Conservation (phyloP, 371 early-diverging fungal species). For the Apophysomyces elegans region DNA sequence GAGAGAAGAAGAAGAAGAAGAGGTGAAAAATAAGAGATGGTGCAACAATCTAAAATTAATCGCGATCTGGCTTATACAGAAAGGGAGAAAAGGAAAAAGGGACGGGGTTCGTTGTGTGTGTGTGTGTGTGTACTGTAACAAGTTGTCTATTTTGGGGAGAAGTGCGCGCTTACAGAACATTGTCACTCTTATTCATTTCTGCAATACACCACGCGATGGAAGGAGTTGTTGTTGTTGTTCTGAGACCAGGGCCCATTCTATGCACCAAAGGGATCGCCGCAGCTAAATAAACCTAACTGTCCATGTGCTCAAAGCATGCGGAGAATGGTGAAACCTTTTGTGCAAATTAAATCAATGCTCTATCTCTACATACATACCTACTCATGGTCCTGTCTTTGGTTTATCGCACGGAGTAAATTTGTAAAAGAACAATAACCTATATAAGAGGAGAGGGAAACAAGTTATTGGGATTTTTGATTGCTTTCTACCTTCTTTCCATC, state of each 20-base stretch:
- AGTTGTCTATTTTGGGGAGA: background rate
- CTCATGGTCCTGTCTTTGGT: background rate
- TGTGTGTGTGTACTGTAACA: too few relatives aligned
- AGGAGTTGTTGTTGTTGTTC: background rate
- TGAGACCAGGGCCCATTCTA: constrained; percentile 1
- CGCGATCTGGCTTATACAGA: background rate
- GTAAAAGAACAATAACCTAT: background rate
- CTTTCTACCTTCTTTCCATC: too few relatives aligned
- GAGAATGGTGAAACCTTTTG: constrained; percentile 4
- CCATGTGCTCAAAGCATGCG: constrained; percentile 8
- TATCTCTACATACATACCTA: background rate
- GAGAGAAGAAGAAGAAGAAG: background rate
- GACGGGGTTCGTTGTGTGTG: too few relatives aligned
- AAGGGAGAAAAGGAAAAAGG: too few relatives aligned
- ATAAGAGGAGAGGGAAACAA: background rate
- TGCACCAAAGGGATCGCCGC: background rate
- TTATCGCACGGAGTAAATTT: background rate
- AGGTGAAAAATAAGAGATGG: background rate
- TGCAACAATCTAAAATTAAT: background rate
- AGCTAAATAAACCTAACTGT: background rate
- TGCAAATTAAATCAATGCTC: background rate
- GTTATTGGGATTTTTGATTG: too few relatives aligned
- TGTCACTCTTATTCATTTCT: background rate
- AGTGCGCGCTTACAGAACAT: background rate
- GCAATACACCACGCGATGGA: background rate